Percentiles rank a stretch among this genome's conserved stretches.
Conservation (phyloP, 208 protist genomes). For the Trypanosoma boissoni region DNA sequence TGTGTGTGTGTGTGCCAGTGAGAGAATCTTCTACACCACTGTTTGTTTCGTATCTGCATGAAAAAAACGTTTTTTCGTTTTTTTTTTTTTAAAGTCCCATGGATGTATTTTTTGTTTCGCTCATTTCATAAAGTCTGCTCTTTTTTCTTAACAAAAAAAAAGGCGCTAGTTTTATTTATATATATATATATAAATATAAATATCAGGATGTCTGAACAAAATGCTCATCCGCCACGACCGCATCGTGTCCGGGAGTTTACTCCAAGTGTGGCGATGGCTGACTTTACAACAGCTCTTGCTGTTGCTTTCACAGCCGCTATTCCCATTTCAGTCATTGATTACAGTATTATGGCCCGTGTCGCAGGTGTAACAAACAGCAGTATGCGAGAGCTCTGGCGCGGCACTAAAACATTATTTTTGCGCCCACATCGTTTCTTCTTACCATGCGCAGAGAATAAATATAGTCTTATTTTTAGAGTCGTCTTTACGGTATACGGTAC, state of each 20-base stretch:
- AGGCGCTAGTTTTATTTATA: background rate
- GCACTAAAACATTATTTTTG: slow-evolving; percentile 56
- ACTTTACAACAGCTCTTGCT: slow-evolving; percentile 57
- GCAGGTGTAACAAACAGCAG: slow-evolving; percentile 74
- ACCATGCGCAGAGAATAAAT: slow-evolving; percentile 82
- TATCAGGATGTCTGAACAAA: background rate
- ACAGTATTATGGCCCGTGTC: slow-evolving; percentile 86
- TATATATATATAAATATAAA: no score
- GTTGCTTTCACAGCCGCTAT: slow-evolving; percentile 72
- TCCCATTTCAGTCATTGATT: slow-evolving; percentile 88
- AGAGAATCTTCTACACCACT: no score
- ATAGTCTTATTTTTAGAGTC: slow-evolving; percentile 62
- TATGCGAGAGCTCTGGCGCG: slow-evolving; percentile 55
- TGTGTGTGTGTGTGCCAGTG: no score
- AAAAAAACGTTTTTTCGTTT: no score
- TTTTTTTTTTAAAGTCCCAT: no score
- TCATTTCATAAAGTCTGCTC: no score
- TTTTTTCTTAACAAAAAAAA: slow-evolving; percentile 8
- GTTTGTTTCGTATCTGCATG: no score
- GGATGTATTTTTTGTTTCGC: no score
- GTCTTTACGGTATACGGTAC: slow-evolving; percentile 62
- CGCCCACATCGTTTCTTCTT: slow-evolving; percentile 86
- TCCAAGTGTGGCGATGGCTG: slow-evolving; percentile 38
- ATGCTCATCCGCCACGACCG: slow-evolving; percentile 12
- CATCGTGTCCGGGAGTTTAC: slow-evolving; percentile 66